A percentile compares a stretch with the other conserved stretches of the same genome.
These are phyloP conservation scores for Hibiscus trionum DNA, from an alignment of 345 rosid genomes.

Conservation along the genomic window DNA sequence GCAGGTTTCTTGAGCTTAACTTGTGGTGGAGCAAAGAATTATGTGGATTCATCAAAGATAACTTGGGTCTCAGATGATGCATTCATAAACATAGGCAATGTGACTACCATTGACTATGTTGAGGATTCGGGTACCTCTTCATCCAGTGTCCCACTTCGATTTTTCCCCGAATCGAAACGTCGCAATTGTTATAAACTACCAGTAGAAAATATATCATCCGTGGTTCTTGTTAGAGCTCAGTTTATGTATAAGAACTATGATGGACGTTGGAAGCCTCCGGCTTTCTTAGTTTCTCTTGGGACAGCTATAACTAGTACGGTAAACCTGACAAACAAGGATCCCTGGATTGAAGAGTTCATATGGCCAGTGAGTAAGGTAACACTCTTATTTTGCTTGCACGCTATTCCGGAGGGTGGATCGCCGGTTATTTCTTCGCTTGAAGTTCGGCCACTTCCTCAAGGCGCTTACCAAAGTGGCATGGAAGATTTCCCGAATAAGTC, in stretches of 20 bases:
- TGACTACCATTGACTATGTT: slow-evolving; percentile 10
- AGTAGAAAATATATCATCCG: slow-evolving; percentile 41
- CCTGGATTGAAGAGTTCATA: slow-evolving; percentile 72
- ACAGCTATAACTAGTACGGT: slow-evolving; percentile 49
- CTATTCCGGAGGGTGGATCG: slow-evolving; percentile 40
- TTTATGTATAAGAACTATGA: slow-evolving; percentile 80
- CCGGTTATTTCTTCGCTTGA: slow-evolving; percentile 81
- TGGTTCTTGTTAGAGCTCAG: slow-evolving; percentile 58
- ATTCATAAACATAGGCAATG: slow-evolving; percentile 55
- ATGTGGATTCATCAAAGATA: slow-evolving; percentile 42
- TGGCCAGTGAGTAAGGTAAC: slow-evolving; percentile 50
- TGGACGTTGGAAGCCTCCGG: slow-evolving; percentile 52
- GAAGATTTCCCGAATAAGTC: slow-evolving; percentile 31
- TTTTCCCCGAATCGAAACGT: slow-evolving; percentile 44
- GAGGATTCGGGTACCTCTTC: slow-evolving; percentile 6
- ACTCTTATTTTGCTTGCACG: slow-evolving; percentile 45
- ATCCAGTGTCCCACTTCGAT: slow-evolving; percentile 37
- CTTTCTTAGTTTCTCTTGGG: slow-evolving; percentile 61
- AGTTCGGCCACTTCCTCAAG: slow-evolving; percentile 67
- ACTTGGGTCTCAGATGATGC: slow-evolving; percentile 55
- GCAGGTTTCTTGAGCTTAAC: slow-evolving; percentile 84
- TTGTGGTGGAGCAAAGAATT: slow-evolving; percentile 57
- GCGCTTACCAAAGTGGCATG: slow-evolving; percentile 48
- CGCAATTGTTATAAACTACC: slow-evolving; percentile 61
- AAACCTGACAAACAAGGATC: slow-evolving; percentile 55